A percentile compares a stretch with the other conserved stretches of the same genome.
phyloP scores from a whole-genome alignment of 805 yeast genomes.

The Ogataea zsoltii region DNA sequence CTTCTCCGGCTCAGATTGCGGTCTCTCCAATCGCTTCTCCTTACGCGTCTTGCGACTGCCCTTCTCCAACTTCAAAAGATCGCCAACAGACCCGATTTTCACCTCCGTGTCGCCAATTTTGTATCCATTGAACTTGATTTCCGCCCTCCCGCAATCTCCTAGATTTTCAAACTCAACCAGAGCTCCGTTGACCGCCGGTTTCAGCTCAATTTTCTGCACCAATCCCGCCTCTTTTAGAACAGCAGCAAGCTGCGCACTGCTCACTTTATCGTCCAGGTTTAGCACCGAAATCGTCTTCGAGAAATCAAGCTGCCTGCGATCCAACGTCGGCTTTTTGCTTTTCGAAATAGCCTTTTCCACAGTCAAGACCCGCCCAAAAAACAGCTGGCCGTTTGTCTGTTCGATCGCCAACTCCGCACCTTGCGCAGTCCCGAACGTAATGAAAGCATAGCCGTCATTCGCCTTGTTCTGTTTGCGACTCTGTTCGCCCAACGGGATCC shows the following conservation, averaged over 20 bases:
- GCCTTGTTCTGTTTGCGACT: constrained; percentile 34
- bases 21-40: too few species aligned
- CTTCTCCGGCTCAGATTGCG: too few species aligned
- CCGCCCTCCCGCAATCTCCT: constrained; percentile 52
- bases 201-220: constrained; percentile 44
- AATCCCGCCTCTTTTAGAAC: constrained; percentile 37
- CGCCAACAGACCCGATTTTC: constrained; percentile 36
- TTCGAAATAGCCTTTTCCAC: constrained; percentile 47
- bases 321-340: constrained; percentile 6
- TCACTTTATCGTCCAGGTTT: constrained; percentile 40
- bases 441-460: constrained; percentile 69
- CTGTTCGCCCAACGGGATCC: constrained; percentile 43
- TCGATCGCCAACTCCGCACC: constrained; percentile 50
- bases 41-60: too few species aligned
- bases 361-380: constrained; percentile 49
- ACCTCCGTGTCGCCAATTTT: constrained; percentile 35
- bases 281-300: constrained; percentile 26
- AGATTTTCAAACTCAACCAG: constrained; percentile 46
- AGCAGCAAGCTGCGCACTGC: constrained; percentile 34
- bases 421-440: constrained; percentile 44
- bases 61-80: constrained; percentile 18
- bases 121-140: constrained; percentile 42
- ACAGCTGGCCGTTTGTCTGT: constrained; percentile 38
- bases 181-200: constrained; percentile 49
- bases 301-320: constrained; percentile 6